These are phyloP conservation scores for Tetrahymena malaccensis DNA, from an alignment of 73 alveolate species.

Conservation along the genomic window DNA sequence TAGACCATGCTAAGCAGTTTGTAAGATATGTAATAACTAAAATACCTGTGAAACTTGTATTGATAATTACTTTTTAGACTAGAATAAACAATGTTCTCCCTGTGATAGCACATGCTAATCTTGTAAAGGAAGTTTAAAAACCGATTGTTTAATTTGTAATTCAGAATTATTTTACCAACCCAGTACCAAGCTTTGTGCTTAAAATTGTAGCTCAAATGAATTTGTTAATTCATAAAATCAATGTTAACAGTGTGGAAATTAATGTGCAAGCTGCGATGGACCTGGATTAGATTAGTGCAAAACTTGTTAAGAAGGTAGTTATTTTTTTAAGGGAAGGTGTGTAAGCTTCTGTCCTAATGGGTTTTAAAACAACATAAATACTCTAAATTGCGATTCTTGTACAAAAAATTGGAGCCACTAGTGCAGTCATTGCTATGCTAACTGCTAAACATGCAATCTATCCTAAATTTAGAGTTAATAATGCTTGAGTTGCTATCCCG, in stretches of 20 bases:
- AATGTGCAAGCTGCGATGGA: not conserved
- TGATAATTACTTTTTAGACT: not conserved
- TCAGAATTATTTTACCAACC: no score
- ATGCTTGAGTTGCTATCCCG: not conserved
- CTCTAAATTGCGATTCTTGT: not conserved
- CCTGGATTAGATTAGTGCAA: not conserved
- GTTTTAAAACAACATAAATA: no score
- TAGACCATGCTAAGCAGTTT: not conserved
- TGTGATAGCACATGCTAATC: no score
- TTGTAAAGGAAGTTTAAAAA: no score
- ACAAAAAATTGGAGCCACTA: not conserved
- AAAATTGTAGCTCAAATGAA: not conserved
- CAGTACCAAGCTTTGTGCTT: not conserved
- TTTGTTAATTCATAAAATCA: not conserved
- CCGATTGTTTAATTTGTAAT: no score
- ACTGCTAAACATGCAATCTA: not conserved
- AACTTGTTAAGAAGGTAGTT: not conserved
- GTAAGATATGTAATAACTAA: not conserved
- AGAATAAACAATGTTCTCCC: no score
- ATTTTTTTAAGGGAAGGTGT: not conserved
- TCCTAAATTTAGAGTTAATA: not conserved
- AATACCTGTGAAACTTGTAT: not conserved
- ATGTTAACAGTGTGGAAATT: not conserved
- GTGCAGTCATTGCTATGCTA: not conserved
- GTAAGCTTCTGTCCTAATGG: not conserved